A percentile compares a stretch with the other conserved stretches of the same genome.
phyloP scores from a whole-genome alignment of 192 early-diverging fungal genomes.

The Backusella morwellensis region DNA sequence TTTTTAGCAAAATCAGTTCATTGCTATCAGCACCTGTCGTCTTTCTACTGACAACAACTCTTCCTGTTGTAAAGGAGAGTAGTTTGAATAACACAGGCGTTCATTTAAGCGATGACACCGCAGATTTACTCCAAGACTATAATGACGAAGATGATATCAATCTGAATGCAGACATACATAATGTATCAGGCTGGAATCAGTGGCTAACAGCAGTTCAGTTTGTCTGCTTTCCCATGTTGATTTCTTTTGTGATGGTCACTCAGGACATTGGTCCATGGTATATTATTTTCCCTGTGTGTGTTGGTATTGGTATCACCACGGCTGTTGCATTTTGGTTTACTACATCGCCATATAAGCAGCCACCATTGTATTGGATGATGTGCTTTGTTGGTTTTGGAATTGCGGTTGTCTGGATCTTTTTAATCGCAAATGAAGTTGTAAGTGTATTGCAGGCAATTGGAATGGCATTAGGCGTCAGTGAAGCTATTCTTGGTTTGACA shows the following conservation, averaged over 20 bases:
- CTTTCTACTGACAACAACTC: constrained; percentile 51
- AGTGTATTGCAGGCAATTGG: constrained; percentile 80
- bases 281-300: constrained; percentile 27
- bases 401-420: constrained; percentile 82
- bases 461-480: constrained; percentile 71
- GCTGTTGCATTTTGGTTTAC: constrained; percentile 28
- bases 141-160: constrained; percentile 16
- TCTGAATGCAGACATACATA: constrained; percentile 5
- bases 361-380: constrained; percentile 44
- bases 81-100: constrained; percentile 22
- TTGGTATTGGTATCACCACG: constrained; percentile 29
- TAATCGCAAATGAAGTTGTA: constrained; percentile 90
- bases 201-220: constrained; percentile 60
- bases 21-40: constrained; percentile 54
- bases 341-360: constrained; percentile 39
- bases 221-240: constrained; percentile 53
- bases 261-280: constrained; percentile 24
- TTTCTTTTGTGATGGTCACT: constrained; percentile 38
- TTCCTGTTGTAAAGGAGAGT: constrained; percentile 60
- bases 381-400: constrained; percentile 74
- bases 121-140: constrained; percentile 12
- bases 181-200: constrained; percentile 39
- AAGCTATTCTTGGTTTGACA: constrained; percentile 79
- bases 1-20: constrained; percentile 45
- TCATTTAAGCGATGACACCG: constrained; percentile 31